These are phyloP conservation scores for Phytophthora tentaculata DNA, from an alignment of 352 stramenopile species.

Conservation along the genomic window DNA sequence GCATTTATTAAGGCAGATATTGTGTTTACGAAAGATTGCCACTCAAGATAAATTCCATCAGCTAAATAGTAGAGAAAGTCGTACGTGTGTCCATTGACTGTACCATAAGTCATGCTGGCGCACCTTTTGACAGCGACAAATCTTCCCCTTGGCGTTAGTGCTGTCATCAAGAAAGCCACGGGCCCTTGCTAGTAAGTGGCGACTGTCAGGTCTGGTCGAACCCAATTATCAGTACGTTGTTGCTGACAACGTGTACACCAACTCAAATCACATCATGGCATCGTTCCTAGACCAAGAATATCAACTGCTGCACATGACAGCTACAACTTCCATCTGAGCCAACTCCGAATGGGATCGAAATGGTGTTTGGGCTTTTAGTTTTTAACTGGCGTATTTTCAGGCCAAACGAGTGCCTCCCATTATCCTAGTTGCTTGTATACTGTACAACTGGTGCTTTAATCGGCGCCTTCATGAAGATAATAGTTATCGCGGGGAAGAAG, in stretches of 20 bases:
- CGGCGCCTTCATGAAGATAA: not conserved
- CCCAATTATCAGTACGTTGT: not conserved
- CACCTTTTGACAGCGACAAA: no score
- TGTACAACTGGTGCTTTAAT: not conserved
- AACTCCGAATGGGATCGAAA: not conserved
- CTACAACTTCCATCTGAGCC: no score
- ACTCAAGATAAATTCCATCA: no score
- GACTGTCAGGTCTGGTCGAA: no score
- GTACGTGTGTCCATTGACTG: no score
- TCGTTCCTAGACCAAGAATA: not conserved
- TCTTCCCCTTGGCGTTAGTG: no score
- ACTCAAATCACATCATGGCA: not conserved
- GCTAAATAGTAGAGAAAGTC: no score
- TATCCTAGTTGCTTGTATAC: not conserved
- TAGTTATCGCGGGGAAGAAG: not conserved
- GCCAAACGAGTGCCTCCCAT: not conserved
- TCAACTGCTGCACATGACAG: not conserved
- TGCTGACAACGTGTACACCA: not conserved
- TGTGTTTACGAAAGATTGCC: no score
- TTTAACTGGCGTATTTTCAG: not conserved
- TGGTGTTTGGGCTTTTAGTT: not conserved
- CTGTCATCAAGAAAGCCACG: no score
- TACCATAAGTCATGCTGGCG: no score
- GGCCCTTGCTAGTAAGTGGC: no score
- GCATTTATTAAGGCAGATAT: no score